Evolutionary conservation across 1,284 basidiomycete species (phyloP).

Genomic region (Trichosporon sp.): DNA sequence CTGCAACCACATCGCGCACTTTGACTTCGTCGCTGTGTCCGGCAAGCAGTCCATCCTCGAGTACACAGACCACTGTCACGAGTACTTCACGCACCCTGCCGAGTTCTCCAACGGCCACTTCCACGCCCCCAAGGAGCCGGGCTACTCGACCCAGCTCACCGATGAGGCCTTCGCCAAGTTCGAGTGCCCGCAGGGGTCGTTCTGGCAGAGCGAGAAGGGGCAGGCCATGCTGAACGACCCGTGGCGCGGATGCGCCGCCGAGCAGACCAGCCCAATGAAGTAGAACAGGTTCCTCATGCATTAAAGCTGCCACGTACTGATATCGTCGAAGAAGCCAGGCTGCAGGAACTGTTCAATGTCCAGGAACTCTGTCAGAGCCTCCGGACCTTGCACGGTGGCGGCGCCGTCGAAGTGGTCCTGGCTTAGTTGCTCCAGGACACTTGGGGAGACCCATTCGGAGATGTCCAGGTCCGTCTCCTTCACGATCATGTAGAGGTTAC

Average conservation of each 20-base stretch:
- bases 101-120: constrained; percentile 23
- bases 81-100: constrained; percentile 24
- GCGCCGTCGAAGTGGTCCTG: not conserved
- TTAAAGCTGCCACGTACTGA: not conserved
- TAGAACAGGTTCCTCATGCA: not conserved
- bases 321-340: constrained; percentile 19
- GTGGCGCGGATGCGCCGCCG: constrained; percentile 23
- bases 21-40: constrained; percentile 84
- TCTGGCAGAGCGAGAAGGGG: constrained; percentile 30
- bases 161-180: constrained; percentile 25
- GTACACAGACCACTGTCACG: constrained; percentile 32
- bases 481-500: constrained; percentile 21
- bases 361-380: not conserved
- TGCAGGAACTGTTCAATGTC: constrained; percentile 23
- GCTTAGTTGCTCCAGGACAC: not conserved
- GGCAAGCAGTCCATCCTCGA: constrained; percentile 57
- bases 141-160: constrained; percentile 27
- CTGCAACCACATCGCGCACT: constrained; percentile 53
- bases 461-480: constrained; percentile 16
- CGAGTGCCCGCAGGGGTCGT: constrained; percentile 24
- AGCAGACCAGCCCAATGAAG: constrained; percentile 29
- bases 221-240: constrained; percentile 29
- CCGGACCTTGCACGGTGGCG: not conserved
- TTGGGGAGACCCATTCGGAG: constrained; percentile 19
- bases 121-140: constrained; percentile 24